Base-by-base conservation (phyloP, 2,329 filamentous ascomycete genomes). In the Xylaria polymorpha region DNA sequence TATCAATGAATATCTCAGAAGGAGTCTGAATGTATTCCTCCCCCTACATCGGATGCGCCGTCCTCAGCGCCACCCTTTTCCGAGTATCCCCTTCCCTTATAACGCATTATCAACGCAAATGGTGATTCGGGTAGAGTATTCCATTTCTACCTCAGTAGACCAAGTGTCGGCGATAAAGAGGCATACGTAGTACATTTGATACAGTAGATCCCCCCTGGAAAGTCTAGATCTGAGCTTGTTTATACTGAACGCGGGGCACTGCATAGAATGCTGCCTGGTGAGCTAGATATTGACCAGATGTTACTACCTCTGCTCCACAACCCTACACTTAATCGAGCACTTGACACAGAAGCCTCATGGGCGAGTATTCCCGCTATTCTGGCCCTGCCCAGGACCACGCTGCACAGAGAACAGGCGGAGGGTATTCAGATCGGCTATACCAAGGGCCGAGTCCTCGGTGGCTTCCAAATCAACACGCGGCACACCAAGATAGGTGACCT, bases 401-500 rank as follows among this genome's bases (percentile, higher is more conserved):
- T 66, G 64, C 43, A 78, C 81, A 14, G 84, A 83, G 80, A 85
- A 88, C 73, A 78, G 80, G 77, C 82, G 83, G 73, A 88, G 75
- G 59, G 84, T 83, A 41, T 85, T 82, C 74, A 88, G 61, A 18
- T 79, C 78, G 25, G 86, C 81, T 61, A 81, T 83, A 32, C 80
- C 76, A 69, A 88, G 73, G 14, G 84, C 86, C 69, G 84, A 83
- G 74, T 84, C 81, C 75, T 87, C 86, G 48, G 85, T 88, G 25
- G 85, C 85, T 37, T 83, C 81, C 46, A 88, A 74, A 56, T 84
- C 83, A 18, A 88, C 81, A 68, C 77, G 77, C 6, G 77, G 78
- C 39, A 81, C 79, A 12, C 76, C 74, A 7, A 76, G 60, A 37
- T 62, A 70, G 20, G 66, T 69, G 51, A 79, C 71, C 41, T 81